Evolutionary conservation across 106 monocot genomes (phyloP).

Genomic region (Dendrobium officinale): DNA sequence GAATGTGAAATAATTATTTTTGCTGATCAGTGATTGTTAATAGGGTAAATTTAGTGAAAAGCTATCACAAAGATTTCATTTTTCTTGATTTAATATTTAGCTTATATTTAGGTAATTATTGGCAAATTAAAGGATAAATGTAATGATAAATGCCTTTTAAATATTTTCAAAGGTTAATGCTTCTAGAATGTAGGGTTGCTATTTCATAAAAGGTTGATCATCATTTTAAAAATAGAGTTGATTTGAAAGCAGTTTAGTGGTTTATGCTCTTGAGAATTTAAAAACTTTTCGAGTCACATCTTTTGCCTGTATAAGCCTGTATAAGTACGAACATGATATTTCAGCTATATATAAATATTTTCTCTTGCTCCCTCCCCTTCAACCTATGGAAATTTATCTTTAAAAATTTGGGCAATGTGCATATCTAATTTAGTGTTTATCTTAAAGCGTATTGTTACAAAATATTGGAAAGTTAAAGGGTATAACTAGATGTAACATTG

Average conservation of each 20-base stretch:
- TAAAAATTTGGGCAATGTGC: too few relatives aligned
- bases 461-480: too few relatives aligned
- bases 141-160: background rate
- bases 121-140: background rate
- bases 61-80: background rate
- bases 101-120: background rate
- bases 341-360: background rate
- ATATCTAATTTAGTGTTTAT: too few relatives aligned
- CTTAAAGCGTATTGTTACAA: too few relatives aligned
- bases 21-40: background rate
- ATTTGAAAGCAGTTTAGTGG: background rate
- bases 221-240: background rate
- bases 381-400: background rate
- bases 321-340: background rate
- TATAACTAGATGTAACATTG: too few relatives aligned
- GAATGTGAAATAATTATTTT: background rate
- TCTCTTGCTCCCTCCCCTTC: background rate
- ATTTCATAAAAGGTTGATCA: background rate
- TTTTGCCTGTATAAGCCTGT: background rate
- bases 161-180: background rate
- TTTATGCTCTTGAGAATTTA: background rate
- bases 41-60: background rate
- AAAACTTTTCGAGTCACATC: background rate
- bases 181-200: background rate
- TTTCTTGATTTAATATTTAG: background rate